Evolutionary conservation across 2,329 filamentous ascomycete genomes (phyloP).

Genomic region (Teratosphaeria zuluensis): DNA sequence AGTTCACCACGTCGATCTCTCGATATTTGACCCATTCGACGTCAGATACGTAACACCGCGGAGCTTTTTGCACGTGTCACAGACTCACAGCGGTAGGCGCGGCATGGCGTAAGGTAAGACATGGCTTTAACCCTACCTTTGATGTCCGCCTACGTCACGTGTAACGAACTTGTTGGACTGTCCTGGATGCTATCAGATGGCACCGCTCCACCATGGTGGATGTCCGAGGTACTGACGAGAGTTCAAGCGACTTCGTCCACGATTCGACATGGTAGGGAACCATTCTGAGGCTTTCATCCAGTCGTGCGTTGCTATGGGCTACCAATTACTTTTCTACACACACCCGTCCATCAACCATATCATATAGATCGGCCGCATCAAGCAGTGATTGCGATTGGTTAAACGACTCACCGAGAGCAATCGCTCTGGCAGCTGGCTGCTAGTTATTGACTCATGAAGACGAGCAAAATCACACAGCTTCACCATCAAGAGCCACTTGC

Average conservation of each 20-base stretch:
- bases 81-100: conserved; percentile 40
- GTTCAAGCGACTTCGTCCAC: too few relatives aligned
- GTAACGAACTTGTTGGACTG: background rate
- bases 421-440: too few relatives aligned
- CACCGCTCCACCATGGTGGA: background rate
- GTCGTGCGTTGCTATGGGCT: too few relatives aligned
- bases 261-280: too few relatives aligned
- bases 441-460: background rate
- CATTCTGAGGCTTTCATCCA: too few relatives aligned
- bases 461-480: background rate
- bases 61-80: background rate
- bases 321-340: too few relatives aligned
- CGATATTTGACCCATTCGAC: background rate
- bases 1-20: background rate
- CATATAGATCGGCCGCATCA: too few relatives aligned
- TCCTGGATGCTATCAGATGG: too few relatives aligned
- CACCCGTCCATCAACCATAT: too few relatives aligned
- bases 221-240: too few relatives aligned
- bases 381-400: too few relatives aligned
- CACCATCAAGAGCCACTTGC: background rate
- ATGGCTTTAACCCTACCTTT: background rate
- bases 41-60: background rate
- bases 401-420: too few relatives aligned
- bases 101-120: background rate
- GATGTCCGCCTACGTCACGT: background rate